Base-by-base conservation (phyloP, 306 rosid species). In the Hippophae rhamnoides region DNA sequence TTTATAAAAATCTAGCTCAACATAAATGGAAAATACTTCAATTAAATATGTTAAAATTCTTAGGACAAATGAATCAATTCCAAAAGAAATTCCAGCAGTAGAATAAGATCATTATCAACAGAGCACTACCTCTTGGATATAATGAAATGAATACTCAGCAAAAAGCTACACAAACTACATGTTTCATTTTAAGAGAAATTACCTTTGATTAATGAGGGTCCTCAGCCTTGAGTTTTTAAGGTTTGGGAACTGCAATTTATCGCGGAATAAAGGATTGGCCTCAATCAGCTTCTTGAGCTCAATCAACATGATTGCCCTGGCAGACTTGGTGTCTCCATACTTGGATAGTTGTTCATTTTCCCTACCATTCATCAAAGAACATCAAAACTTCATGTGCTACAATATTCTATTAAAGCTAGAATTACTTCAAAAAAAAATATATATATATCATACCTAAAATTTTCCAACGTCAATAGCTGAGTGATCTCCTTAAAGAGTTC, bases 201-300 rank as follows among this genome's bases (percentile, higher is more conserved):
- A 92, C 98, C 98, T 92, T 77, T 92, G 98, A 72, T 92, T 92
- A 59, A 92, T 92, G 52, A 92, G 95, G 67, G 98, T 92, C 60
- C 98, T 84, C 45, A 92, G 69, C 80, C 98, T 83, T 3, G 98
- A 92, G 71, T 88, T 92, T 52, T 92, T 92, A 43, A 92, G 96
- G 74, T 80, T 87, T 11, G 98, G 98, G 69, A 92, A 92, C 63
- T 92, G 98, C 82, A 92, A 75, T 71, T 92, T 92, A 74, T 92
- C 98, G 5, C 98, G 95, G 68, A 92, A 92, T 38, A 92, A 72
- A 40, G 98, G 98, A 73, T 92, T 92, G 6, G 96, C 98, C 75
- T 92, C 98, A 40, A 92, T 87, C 76, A 92, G 83, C 81, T 92
- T 92, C 80, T 92, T 92, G 56, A 92, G 96, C 84, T 92, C 98